Conservation (phyloP, 2,329 filamentous ascomycete genomes). For the Fusarium clavum region DNA sequence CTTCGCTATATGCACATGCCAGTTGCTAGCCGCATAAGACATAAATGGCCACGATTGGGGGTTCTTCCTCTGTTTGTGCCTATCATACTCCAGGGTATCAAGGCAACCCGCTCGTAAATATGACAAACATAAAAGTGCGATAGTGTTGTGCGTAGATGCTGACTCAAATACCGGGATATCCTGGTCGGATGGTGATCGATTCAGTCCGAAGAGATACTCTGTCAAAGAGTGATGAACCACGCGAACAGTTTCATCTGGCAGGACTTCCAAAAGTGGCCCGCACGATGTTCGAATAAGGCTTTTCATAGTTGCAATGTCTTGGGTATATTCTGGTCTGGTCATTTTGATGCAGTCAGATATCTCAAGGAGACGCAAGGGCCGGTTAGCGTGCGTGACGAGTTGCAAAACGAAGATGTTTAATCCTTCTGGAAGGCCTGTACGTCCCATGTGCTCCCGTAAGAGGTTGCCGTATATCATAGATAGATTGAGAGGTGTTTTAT, state of each 20-base stretch:
- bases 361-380: constrained; percentile 31
- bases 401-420: constrained; percentile 18
- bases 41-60: not conserved
- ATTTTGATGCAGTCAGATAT: constrained; percentile 27
- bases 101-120: constrained; percentile 18
- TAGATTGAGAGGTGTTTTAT: constrained; percentile 7
- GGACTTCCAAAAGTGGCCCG: constrained; percentile 24
- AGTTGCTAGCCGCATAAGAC: not conserved
- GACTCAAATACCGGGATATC: constrained; percentile 8
- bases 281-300: constrained; percentile 10
- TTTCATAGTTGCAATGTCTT: constrained; percentile 21
- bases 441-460: constrained; percentile 17
- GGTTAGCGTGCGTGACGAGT: constrained; percentile 18
- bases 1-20: not conserved
- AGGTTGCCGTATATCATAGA: constrained; percentile 23
- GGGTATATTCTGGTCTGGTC: not conserved
- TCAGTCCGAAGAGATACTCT: constrained; percentile 26
- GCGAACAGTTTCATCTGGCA: constrained; percentile 31
- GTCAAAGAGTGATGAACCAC: constrained; percentile 38
- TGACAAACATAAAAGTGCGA: constrained; percentile 21
- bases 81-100: not conserved
- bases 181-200: not conserved
- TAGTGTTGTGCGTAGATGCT: constrained; percentile 10
- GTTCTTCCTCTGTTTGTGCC: not conserved
- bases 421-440: not conserved